Evolutionary conservation across 2,329 filamentous ascomycete species (phyloP).

Genomic region (Aspergillus flavus): DNA sequence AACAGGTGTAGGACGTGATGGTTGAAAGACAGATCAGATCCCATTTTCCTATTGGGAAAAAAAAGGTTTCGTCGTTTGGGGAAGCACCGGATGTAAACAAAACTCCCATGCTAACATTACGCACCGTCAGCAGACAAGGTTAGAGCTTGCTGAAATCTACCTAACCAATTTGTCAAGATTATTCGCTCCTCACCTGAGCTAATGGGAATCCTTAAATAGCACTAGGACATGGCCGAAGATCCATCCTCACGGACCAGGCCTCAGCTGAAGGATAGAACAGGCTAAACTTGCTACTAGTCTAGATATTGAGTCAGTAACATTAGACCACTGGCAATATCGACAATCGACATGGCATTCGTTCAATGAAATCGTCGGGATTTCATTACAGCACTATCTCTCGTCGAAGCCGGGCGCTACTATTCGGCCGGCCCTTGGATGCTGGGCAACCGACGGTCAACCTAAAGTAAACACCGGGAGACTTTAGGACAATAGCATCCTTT

Average conservation of each 20-base stretch:
- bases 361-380: background rate
- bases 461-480: background rate
- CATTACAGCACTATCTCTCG: background rate
- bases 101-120: background rate
- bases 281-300: background rate
- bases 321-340: background rate
- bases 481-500: background rate
- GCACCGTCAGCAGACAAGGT: background rate
- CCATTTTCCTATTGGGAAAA: background rate
- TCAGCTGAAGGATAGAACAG: background rate
- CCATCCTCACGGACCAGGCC: conserved; percentile 12
- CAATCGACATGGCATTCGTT: background rate
- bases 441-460: background rate
- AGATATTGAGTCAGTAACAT: background rate
- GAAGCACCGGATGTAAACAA: background rate
- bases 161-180: background rate
- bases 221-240: conserved; percentile 16
- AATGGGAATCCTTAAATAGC: background rate
- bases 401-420: background rate
- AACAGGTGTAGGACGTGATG: background rate
- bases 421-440: background rate
- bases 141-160: background rate
- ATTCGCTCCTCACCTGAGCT: background rate
- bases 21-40: background rate
- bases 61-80: background rate